Evolutionary conservation across 2,329 filamentous ascomycete species (phyloP), one percentile per base, ranked within the genome.

Genomic region (Colletotrichum euphorbiae): DNA sequence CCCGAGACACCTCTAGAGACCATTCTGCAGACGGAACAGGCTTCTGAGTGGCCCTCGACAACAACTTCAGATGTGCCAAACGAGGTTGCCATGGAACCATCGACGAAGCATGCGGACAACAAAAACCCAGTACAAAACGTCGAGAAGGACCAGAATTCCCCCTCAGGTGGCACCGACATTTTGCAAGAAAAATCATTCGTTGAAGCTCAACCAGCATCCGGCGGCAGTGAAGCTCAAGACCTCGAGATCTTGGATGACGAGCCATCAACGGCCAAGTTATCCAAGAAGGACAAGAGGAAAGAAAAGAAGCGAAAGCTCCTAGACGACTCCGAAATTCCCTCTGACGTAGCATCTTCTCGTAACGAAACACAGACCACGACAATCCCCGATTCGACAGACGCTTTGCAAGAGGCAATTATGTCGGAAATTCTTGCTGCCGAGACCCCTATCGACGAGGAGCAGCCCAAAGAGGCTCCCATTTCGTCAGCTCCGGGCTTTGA

Each of bases 251-350:
- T 50, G 36, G 61, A 62, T 3, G 43, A 57, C 15, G 57, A 42
- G 15, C 17, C 17, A 15, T 43, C 59, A 8, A 19, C 19, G 8
- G 38, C 48, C n/a, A 67, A 57, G 17, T 38, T 63, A 33, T 65
- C 64, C 9, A 72, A 67, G 67, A 73, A 70, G 17, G 67, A 72
- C 24, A 73, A 68, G 60, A 72, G 69, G 43, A 71, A 71, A 62
- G 56, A 60, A 28, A 69, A 70, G 51, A 72, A 72, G 70, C 58
- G 36, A 54, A 52, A 33, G 9, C 15, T 33, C 15, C 48, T 17
- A 11, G 55, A 56, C 8, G 50, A 63, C 19, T 56, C 55, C 3
- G 45, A 57, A 8, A 17, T 38, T 48, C 43, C 33, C 24, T 70
- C 67, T 43, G 67, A 31, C 13, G 36, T 15, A 38, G 36, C 36